These are phyloP conservation scores for Trichothecium sympodiale DNA, from an alignment of 2,329 filamentous ascomycete genomes.

Conservation along the genomic window DNA sequence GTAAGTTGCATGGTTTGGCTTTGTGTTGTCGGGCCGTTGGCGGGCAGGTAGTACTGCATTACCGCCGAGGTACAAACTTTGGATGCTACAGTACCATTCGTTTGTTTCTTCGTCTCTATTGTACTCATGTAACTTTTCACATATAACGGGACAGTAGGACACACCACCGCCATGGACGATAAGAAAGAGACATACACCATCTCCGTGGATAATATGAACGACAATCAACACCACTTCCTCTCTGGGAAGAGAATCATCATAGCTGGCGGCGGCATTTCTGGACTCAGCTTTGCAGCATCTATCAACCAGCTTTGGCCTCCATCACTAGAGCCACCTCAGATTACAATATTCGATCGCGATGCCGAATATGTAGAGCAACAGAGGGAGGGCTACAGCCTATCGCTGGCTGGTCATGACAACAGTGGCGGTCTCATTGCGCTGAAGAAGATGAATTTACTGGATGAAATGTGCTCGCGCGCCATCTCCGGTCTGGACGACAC, in stretches of 20 bases:
- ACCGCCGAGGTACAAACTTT: not conserved
- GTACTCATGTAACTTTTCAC: no score
- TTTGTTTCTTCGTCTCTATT: not conserved
- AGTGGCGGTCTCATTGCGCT: slow-evolving; percentile 25
- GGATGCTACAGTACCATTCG: not conserved
- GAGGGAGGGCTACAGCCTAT: slow-evolving; percentile 27
- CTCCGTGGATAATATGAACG: slow-evolving; percentile 6
- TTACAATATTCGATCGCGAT: slow-evolving; percentile 29
- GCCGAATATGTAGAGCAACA: slow-evolving; percentile 14
- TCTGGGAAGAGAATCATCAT: slow-evolving; percentile 30
- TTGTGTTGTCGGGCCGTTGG: no score
- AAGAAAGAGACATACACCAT: not conserved
- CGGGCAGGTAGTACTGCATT: no score
- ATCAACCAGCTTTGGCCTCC: slow-evolving; percentile 27
- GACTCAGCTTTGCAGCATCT: slow-evolving; percentile 28
- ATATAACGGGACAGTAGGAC: no score
- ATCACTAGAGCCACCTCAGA: slow-evolving; percentile 15
- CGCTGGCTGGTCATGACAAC: slow-evolving; percentile 21
- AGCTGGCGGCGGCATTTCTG: slow-evolving; percentile 30
- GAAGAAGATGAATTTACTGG: slow-evolving; percentile 25
- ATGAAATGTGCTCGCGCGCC: slow-evolving; percentile 17
- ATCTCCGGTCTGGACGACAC: slow-evolving; percentile 17
- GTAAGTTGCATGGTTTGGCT: no score
- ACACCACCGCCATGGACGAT: no score
- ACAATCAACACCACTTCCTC: slow-evolving; percentile 15